Base-by-base conservation (phyloP, 768 basidiomycete species). In the Tricholoma terreum region DNA sequence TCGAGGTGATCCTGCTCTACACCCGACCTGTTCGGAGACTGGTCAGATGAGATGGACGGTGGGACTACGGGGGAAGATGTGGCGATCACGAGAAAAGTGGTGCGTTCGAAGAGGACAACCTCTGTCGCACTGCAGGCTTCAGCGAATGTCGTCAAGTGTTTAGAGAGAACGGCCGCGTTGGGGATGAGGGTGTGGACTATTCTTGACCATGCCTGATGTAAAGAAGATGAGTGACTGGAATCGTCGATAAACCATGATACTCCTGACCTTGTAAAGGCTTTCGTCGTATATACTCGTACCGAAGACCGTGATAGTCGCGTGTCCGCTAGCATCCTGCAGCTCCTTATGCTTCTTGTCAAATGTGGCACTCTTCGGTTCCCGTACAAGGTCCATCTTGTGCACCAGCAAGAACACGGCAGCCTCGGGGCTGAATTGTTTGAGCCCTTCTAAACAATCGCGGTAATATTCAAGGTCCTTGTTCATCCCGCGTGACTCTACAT, bases 261-360 rank as follows among this genome's bases (percentile, higher is more conserved):
- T 75, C n/a, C 46, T 53, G 51, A 87, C 95, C 82, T 90, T 94
- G 79, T 98, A 99, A 49, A 99, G 75, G 63, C 90, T 94, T 73
- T 99, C 96, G 69, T 99, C 94, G 73, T 94, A 97, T 62, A 99
- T 99, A 67, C 90, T 94, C 15, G 97, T 98, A 22, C 90, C 92
- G 63, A 94, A 94, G 15, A 94, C 88, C 27, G 84, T 86, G 57
- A 92, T 77, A 12, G 69, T 56, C 1, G 76, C 75, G 60, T 82
- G 84, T 14, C 80, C 84, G 60, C 87, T 89, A 27, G 83, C 84
- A 64, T 84, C 80, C 70, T 84, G 76, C 56, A 95, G 71, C 63
- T 95, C 94, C 58, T 78, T 79, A 58, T 77, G 81, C 75, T 90
- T 90, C 74, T 84, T 84, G 50, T 85, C 82, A 60, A 94, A 88